Percentiles rank a stretch among this genome's conserved stretches.
Evolutionary conservation across 352 stramenopile genomes (phyloP).

Genomic region (Pythium dissotocum): DNA sequence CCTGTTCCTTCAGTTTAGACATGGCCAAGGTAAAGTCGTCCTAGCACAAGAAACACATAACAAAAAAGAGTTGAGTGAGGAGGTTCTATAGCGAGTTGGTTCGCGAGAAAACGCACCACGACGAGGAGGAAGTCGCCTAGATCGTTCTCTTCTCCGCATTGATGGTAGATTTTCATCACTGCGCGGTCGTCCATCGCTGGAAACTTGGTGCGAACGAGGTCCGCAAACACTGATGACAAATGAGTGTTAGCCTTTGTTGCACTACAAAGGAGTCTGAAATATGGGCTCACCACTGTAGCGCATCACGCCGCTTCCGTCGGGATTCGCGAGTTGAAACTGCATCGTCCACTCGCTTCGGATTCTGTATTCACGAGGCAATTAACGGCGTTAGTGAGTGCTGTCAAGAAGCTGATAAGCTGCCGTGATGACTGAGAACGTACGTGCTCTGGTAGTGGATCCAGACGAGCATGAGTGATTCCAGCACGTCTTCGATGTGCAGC

Average conservation of each 20-base stretch:
- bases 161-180: constrained; percentile 72
- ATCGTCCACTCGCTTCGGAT: constrained; percentile 56
- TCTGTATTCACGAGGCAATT: constrained; percentile 26
- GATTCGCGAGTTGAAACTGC: constrained; percentile 65
- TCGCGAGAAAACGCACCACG: constrained; percentile 34
- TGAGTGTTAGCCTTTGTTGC: background rate
- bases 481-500: constrained; percentile 63
- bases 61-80: background rate
- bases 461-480: constrained; percentile 68
- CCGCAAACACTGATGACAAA: constrained; percentile 46
- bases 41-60: constrained; percentile 27
- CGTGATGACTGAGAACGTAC: constrained; percentile 25
- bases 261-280: background rate
- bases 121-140: constrained; percentile 69
- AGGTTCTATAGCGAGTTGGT: no score
- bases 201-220: constrained; percentile 58
- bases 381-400: background rate
- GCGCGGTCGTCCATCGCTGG: constrained; percentile 44
- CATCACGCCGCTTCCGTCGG: constrained; percentile 59
- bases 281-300: constrained; percentile 49
- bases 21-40: constrained; percentile 69
- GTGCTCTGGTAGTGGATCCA: constrained; percentile 69
- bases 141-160: constrained; percentile 82
- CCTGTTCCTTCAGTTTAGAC: constrained; percentile 60
- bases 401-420: no score